phyloP scores from a whole-genome alignment of 202 grass and related monocot species.

The Musa balbisiana region DNA sequence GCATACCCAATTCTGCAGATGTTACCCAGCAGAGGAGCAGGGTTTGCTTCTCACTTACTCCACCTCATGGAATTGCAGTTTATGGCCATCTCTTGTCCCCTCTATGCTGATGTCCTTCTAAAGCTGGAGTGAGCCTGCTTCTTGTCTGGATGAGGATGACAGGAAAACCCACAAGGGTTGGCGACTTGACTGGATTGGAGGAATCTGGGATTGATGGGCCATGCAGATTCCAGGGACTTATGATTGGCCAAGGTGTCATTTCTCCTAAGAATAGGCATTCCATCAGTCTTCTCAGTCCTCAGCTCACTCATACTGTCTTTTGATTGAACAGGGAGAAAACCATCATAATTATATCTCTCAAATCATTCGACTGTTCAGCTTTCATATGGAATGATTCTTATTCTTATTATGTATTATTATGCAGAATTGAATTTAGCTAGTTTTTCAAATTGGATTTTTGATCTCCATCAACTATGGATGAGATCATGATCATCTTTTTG shows the following conservation, averaged over 20 bases:
- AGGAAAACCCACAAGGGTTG: background rate
- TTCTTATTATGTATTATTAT: too few species aligned
- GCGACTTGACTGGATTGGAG: background rate
- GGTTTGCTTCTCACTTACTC: constrained; percentile 18
- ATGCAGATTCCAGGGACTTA: background rate
- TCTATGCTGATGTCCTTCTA: background rate
- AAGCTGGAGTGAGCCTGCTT: background rate
- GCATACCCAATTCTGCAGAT: constrained; percentile 13
- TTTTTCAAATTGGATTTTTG: too few species aligned
- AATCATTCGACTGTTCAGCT: too few species aligned
- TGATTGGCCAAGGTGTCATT: background rate
- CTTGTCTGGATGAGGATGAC: background rate
- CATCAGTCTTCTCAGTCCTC: background rate
- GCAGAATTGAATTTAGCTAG: too few species aligned
- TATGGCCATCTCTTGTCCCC: constrained; percentile 11
- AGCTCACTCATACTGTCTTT: too few species aligned
- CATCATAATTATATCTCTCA: too few species aligned
- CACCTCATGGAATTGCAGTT: constrained; percentile 2
- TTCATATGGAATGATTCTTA: too few species aligned
- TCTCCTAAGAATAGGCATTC: background rate
- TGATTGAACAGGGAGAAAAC: too few species aligned
- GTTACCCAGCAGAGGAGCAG: constrained; percentile 9
- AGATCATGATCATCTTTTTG: too few species aligned
- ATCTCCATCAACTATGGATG: too few species aligned
- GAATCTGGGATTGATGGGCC: background rate